phyloP scores from a whole-genome alignment of 352 stramenopile genomes.

The Phytophthora hibernalis region DNA sequence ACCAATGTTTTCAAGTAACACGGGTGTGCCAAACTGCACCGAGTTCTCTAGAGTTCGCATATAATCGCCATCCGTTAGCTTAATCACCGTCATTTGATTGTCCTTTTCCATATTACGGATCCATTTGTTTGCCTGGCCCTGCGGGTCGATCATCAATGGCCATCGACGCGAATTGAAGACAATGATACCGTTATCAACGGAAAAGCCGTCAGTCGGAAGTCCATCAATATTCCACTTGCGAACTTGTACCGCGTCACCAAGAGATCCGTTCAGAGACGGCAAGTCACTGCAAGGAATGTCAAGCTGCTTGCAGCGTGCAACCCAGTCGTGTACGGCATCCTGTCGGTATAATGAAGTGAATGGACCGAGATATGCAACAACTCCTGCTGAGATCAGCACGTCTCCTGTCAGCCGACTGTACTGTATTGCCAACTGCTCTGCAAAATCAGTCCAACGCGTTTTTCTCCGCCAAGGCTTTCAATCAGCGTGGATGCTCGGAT shows the following conservation, averaged over 20 bases:
- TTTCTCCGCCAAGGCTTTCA: slow-evolving; percentile 93
- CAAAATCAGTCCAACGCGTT: slow-evolving; percentile 93
- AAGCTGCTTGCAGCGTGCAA: slow-evolving; percentile 75
- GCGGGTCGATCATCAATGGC: slow-evolving; percentile 96
- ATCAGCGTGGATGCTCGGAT: slow-evolving; percentile 93
- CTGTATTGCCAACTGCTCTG: slow-evolving; percentile 74
- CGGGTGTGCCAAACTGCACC: slow-evolving; percentile 92
- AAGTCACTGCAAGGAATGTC: slow-evolving; percentile 86
- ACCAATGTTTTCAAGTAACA: slow-evolving; percentile 93
- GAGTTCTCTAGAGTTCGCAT: slow-evolving; percentile 93
- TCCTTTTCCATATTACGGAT: slow-evolving; percentile 95
- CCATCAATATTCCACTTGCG: slow-evolving; percentile 96
- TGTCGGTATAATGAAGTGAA: slow-evolving; percentile 92
- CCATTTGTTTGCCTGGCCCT: slow-evolving; percentile 96
- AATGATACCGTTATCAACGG: slow-evolving; percentile 95
- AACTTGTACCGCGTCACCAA: slow-evolving; percentile 93
- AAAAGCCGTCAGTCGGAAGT: slow-evolving; percentile 93
- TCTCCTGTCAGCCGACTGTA: slow-evolving; percentile 93
- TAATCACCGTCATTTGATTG: slow-evolving; percentile 93
- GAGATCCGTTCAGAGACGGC: slow-evolving; percentile 85
- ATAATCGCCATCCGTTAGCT: slow-evolving; percentile 94
- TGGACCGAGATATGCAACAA: slow-evolving; percentile 94
- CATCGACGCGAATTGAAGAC: slow-evolving; percentile 94
- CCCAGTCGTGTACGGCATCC: slow-evolving; percentile 83
- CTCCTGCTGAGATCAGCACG: slow-evolving; percentile 91